These are phyloP conservation scores for Coemansia sp. DNA, from an alignment of 192 early-diverging fungal genomes.

Conservation along the genomic window DNA sequence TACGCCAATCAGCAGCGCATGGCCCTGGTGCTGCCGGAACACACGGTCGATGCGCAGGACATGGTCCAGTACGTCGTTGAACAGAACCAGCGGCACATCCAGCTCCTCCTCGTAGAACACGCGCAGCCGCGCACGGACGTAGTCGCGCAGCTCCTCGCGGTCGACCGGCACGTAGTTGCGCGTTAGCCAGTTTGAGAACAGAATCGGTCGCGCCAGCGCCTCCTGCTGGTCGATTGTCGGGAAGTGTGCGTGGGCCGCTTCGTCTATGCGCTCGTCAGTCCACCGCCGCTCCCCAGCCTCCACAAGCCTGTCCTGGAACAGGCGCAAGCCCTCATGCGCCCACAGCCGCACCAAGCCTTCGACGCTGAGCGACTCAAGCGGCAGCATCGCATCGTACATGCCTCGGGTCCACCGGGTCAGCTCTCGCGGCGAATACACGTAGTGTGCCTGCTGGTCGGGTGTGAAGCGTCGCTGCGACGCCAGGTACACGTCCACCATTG, in stretches of 20 bases:
- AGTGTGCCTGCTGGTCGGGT: conserved; percentile 97
- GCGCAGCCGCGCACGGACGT: conserved; percentile 88
- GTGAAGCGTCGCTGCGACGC: conserved; percentile 91
- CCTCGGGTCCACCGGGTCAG: conserved; percentile 98
- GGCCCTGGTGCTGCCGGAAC: conserved; percentile 96
- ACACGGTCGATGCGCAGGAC: conserved; percentile 98
- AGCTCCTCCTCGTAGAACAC: conserved; percentile 99
- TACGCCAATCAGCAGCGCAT: conserved; percentile 96
- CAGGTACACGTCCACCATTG: conserved; percentile 97
- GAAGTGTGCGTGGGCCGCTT: conserved; percentile 84
- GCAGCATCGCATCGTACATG: conserved; percentile 91
- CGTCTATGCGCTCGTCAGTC: conserved; percentile 87
- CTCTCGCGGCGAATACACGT: conserved; percentile 99
- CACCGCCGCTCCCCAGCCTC: conserved; percentile 81
- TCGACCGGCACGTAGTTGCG: conserved; percentile 90
- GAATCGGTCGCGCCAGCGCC: conserved; percentile 83
- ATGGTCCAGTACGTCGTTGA: conserved; percentile 98
- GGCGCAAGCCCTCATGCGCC: conserved; percentile 96
- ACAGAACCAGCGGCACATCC: conserved; percentile 93
- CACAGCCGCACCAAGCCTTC: conserved; percentile 93
- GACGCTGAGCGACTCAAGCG: conserved; percentile 72
- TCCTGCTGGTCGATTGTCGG: conserved; percentile 69
- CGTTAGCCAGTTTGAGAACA: conserved; percentile 98
- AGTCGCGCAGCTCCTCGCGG: conserved; percentile 87
- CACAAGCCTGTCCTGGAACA: conserved; percentile 99